Base-by-base conservation (phyloP, 139 green algal genomes). In the Bryopsis sp. region DNA sequence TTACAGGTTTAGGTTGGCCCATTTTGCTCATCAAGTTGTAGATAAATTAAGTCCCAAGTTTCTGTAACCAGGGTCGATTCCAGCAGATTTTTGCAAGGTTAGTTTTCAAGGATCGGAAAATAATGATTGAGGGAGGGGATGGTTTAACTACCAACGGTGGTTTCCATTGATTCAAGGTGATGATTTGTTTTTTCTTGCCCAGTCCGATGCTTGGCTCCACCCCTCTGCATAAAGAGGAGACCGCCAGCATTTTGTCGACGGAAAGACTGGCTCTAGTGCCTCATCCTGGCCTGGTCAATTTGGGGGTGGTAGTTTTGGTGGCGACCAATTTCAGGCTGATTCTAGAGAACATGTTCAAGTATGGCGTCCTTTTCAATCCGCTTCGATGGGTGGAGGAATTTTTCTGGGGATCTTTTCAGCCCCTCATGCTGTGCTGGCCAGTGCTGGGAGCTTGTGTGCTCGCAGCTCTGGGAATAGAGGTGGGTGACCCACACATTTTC, bases 281-380 rank as follows among this genome's bases (percentile, higher is more conserved):
- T 70, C 80, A 88, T 72, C 84, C 81, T 70, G 88, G 89, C 19
- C 34, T 96, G 19, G 54, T 89, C 46, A 96, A 88, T 58, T 80
- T 96, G 6, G 74, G 78, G 47, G 76, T 84, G 28, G 78, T 96
- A 37, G 78, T 95, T 22, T 65, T 96, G 58, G 58, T 87, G 8
- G 73, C 81, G 5, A 82, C 84, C 33, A 93, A 95, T 74, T 81
- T 82, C 59, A 80, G 89, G n/a, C 78, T 95, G 3, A 86, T 93
- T 28, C 63, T 96, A 29, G 90, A 96, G 74, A 96, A 96, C 79
- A 71, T 91, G 31, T 71, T 94, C 60, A 93, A 92, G 77, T 92
- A 92, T 69, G 86, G 88, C 5, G 63, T 88, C 34, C 76, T 84
- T 28, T 78, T 86, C 48, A 89, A 89, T 70, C 85, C 87, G 0